These are phyloP conservation scores for Lentinula aciculospora DNA, from an alignment of 768 basidiomycete genomes.

Conservation along the genomic window DNA sequence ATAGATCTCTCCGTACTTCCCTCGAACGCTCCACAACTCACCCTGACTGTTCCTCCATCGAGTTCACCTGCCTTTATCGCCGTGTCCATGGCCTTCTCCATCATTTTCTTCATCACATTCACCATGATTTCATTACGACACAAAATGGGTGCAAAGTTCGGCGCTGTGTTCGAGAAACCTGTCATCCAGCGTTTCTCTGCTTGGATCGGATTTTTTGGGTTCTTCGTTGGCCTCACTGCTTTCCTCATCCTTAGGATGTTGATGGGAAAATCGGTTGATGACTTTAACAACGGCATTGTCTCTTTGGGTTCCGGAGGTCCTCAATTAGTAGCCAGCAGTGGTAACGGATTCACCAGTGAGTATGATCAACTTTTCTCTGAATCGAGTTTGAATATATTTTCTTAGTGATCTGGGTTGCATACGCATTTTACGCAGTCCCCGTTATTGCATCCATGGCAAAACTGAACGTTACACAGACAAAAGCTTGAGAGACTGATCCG, in stretches of 20 bases:
- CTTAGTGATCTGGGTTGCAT: constrained; percentile 75
- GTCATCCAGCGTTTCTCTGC: constrained; percentile 52
- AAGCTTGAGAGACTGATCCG: constrained; percentile 1
- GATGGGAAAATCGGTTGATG: constrained; percentile 74
- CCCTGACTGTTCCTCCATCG: constrained; percentile 55
- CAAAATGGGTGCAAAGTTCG: constrained; percentile 49
- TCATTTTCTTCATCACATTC: constrained; percentile 62
- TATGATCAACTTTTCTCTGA: constrained; percentile 19
- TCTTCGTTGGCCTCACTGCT: constrained; percentile 66
- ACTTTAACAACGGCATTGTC: constrained; percentile 64
- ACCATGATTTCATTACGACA: constrained; percentile 62
- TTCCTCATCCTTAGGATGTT: constrained; percentile 75
- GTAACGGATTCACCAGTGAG: constrained; percentile 71
- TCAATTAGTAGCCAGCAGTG: constrained; percentile 52
- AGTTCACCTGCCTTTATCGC: constrained; percentile 62
- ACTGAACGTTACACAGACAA: constrained; percentile 39
- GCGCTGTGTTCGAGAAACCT: constrained; percentile 48
- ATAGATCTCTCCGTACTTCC: constrained; percentile 66
- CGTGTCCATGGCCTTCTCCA: constrained; percentile 48
- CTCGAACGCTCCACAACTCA: constrained; percentile 42
- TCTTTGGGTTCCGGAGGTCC: constrained; percentile 49
- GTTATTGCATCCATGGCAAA: constrained; percentile 65
- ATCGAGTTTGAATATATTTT: neutral
- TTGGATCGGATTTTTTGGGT: constrained; percentile 76
- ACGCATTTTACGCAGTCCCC: constrained; percentile 68